Percentiles rank a stretch among this genome's conserved stretches.
Conservation (phyloP, 2,329 filamentous ascomycete genomes). For the Venturia asperata region DNA sequence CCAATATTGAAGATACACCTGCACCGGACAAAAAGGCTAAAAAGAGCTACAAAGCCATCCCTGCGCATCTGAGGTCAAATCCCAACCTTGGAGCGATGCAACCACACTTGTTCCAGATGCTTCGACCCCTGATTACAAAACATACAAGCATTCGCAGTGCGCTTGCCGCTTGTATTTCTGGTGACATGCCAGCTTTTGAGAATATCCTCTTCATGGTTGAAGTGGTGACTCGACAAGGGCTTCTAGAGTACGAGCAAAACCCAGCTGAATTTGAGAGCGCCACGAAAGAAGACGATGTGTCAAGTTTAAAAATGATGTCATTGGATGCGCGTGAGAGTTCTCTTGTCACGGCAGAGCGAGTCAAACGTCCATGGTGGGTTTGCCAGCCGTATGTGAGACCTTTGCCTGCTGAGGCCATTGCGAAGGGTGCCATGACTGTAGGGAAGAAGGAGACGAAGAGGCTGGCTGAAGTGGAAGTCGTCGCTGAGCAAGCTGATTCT, state of each 20-base stretch:
- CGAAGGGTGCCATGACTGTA: conserved; percentile 67
- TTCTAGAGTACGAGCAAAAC: conserved; percentile 55
- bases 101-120: conserved; percentile 84
- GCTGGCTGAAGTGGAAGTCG: conserved; percentile 21
- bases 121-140: conserved; percentile 70
- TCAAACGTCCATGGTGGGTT: conserved; percentile 81
- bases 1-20: conserved; percentile 29
- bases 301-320: conserved; percentile 9
- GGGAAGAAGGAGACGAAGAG: conserved; percentile 56
- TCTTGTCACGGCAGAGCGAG: conserved; percentile 59
- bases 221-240: conserved; percentile 60
- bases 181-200: conserved; percentile 72
- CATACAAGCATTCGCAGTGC: conserved; percentile 81
- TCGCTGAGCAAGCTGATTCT: conserved; percentile 6
- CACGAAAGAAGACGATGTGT: conserved; percentile 24
- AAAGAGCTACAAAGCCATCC: conserved; percentile 39
- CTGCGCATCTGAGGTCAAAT: conserved; percentile 39
- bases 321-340: conserved; percentile 48
- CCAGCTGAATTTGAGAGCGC: conserved; percentile 21
- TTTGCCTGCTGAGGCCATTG: conserved; percentile 77
- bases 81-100: conserved; percentile 76
- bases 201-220: conserved; percentile 70
- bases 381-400: conserved; percentile 82
- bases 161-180: conserved; percentile 61
- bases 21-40: conserved; percentile 26